Evolutionary conservation across 768 basidiomycete genomes (phyloP), one percentile per base, ranked within the genome.

Genomic region (Chalciporus sphaerocephalus): DNA sequence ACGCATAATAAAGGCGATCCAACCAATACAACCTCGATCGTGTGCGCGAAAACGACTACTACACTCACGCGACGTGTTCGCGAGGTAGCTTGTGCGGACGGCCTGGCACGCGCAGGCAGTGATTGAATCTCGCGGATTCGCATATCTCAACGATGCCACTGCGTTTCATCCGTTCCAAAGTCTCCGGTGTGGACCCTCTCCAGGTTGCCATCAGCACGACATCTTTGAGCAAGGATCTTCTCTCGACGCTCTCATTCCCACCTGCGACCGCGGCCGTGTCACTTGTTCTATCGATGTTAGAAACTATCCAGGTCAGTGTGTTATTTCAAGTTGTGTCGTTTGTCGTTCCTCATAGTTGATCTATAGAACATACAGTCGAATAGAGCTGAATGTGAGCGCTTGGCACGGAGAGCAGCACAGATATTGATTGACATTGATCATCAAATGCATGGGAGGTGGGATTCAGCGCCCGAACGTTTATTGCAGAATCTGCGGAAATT

Each of bases 371-470:
- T 66, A 30, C 60, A 71, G 52, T 58, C 51, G 7, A 76, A 76
- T 40, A 71, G 66, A 46, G 59, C 55, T 2, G 64, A 58, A 1
- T 78, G 76, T 48, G 57, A 65, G 41, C 55, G 69, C 17, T 50
- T 72, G 21, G 73, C 71, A 4, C 58, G 66, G 27, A 65, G 74
- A 8, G 73, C 74, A 18, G 64, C 72, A 12, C 60, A 69, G 13
- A 64, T 77, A 24, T 44, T 76, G 22, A 49, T 71, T 20, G 69
- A 75, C 38, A 69, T 77, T 24, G 64, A 69, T 15, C 65, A 69
- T 38, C 72, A 74, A 25, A 76, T 78, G 73, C 59, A 57, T 8
- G 74, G 67, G 25, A 59, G 68, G 37, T 73, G 71, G 69, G 66
- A 73, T n/a, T 56, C 61, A 28, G 72, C 74, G 1, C 73, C 76